These are phyloP conservation scores for Annulohypoxylon stygium DNA, from an alignment of 495 filamentous ascomycete genomes.

Conservation along the genomic window DNA sequence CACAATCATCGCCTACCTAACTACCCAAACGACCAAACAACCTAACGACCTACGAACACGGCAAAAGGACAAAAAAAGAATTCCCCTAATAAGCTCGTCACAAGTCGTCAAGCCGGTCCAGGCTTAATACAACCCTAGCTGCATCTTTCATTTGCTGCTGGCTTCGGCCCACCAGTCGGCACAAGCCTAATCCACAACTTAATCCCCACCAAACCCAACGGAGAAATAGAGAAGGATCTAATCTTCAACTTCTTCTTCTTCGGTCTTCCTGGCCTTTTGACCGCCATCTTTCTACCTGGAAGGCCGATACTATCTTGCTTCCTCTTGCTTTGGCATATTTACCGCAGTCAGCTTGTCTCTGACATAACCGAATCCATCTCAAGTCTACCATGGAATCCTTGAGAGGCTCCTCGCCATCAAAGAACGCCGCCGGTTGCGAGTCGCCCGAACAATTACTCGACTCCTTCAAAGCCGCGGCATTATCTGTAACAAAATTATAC, in stretches of 20 bases:
- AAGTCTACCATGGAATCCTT: slow-evolving; percentile 46
- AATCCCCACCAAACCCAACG: slow-evolving; percentile 47
- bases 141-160: slow-evolving; percentile 44
- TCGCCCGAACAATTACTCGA: slow-evolving; percentile 85
- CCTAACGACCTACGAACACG: neutral
- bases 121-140: slow-evolving; percentile 36
- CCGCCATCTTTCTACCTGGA: slow-evolving; percentile 18
- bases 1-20: neutral
- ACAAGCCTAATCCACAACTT: slow-evolving; percentile 18
- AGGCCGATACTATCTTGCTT: neutral
- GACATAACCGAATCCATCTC: slow-evolving; percentile 6
- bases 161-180: slow-evolving; percentile 38
- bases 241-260: slow-evolving; percentile 19
- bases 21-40: neutral
- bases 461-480: slow-evolving; percentile 89
- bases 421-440: slow-evolving; percentile 55
- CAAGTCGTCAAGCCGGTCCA: slow-evolving; percentile 20
- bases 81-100: slow-evolving; percentile 30
- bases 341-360: neutral
- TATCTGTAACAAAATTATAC: slow-evolving; percentile 96
- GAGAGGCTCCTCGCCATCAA: slow-evolving; percentile 51
- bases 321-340: slow-evolving; percentile 13
- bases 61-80: neutral
- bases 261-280: slow-evolving; percentile 20
- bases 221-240: slow-evolving; percentile 41